Conservation (phyloP, 2,329 filamentous ascomycete genomes). For the Dendryphion nanum region DNA sequence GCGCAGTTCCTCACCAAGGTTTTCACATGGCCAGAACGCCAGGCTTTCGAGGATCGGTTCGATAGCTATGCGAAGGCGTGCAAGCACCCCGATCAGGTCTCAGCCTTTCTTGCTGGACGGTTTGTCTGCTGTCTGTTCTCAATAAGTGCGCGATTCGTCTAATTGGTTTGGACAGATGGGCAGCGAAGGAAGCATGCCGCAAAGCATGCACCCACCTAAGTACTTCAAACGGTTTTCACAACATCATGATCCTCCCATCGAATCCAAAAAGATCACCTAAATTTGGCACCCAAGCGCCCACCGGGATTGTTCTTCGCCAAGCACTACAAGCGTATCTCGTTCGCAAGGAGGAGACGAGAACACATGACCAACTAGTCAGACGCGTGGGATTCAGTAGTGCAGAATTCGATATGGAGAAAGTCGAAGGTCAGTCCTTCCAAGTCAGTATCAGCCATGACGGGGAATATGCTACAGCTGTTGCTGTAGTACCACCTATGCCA, state of each 20-base stretch:
- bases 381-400: too few species aligned
- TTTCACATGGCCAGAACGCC: conserved; percentile 31
- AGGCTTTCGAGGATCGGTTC: conserved; percentile 32
- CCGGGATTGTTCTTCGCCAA: too few species aligned
- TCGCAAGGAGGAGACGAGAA: too few species aligned
- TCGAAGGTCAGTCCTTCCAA: conserved; percentile 56
- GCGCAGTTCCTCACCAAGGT: conserved; percentile 21
- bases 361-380: too few species aligned
- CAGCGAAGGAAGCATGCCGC: conserved; percentile 52
- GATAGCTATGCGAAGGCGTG: conserved; percentile 7
- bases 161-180: conserved; percentile 36
- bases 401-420: conserved; percentile 10
- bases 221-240: conserved; percentile 25
- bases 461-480: conserved; percentile 73
- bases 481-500: conserved; percentile 51
- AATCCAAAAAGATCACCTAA: conserved; percentile 1
- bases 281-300: background rate
- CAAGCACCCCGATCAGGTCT: conserved; percentile 15
- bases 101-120: conserved; percentile 36
- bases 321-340: too few species aligned
- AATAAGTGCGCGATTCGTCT: background rate
- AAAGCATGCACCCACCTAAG: conserved; percentile 41
- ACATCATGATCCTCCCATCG: conserved; percentile 41
- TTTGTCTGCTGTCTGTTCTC: conserved; percentile 11
- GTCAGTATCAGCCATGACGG: conserved; percentile 87